These are phyloP conservation scores for Melaleuca quinquenervia DNA, from an alignment of 345 rosid species.

Conservation along the genomic window DNA sequence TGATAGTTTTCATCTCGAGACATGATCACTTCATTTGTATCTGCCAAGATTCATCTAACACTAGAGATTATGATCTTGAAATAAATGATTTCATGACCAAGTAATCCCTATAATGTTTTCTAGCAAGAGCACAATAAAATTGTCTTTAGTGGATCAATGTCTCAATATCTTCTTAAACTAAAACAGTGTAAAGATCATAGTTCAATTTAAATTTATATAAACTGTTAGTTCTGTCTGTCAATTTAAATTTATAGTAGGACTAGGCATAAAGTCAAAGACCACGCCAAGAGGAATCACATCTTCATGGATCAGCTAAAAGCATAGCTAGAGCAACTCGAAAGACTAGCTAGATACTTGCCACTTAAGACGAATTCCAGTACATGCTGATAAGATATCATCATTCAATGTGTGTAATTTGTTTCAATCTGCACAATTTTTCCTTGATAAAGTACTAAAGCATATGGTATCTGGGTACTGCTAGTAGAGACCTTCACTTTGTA, in stretches of 20 bases:
- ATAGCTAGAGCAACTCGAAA: background rate
- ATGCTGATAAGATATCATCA: no score
- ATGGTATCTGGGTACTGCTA: background rate
- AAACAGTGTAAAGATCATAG: background rate
- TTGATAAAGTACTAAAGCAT: no score
- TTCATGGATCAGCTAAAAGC: background rate
- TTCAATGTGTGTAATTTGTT: no score
- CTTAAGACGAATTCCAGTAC: background rate
- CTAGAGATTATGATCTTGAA: background rate
- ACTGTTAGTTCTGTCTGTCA: constrained; percentile 70
- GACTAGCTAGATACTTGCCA: background rate
- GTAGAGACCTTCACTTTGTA: constrained; percentile 68
- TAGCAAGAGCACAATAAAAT: background rate
- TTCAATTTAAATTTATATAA: background rate
- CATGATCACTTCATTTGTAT: background rate
- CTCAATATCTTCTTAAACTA: background rate
- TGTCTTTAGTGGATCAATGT: background rate
- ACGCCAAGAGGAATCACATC: background rate
- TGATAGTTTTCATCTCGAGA: background rate
- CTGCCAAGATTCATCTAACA: background rate
- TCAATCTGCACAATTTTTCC: no score
- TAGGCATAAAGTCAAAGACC: background rate
- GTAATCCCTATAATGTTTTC: background rate
- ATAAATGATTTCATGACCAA: background rate
- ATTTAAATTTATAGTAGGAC: constrained; percentile 2